phyloP scores from a whole-genome alignment of 2,329 filamentous ascomycete species.

The Colletotrichum tropicale region DNA sequence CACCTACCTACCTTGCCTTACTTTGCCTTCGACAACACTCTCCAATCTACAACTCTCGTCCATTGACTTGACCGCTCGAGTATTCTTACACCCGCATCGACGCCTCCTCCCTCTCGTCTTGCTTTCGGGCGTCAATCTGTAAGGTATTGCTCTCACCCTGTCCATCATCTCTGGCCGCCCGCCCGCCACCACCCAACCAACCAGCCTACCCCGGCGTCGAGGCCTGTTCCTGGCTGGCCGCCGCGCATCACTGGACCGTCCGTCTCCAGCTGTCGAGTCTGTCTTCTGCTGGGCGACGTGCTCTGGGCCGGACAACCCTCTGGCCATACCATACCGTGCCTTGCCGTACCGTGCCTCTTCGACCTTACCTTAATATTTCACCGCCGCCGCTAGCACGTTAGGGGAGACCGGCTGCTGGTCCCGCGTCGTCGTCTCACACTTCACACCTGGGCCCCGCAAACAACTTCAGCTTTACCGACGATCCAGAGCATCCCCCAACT shows the following conservation, averaged over 20 bases:
- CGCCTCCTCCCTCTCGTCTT: not conserved
- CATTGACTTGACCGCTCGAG: not conserved
- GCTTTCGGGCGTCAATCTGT: not conserved
- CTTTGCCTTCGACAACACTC: not conserved
- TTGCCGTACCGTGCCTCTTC: not conserved
- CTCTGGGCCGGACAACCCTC: conserved; percentile 6
- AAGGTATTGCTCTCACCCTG: not conserved
- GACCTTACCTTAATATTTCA: conserved; percentile 18
- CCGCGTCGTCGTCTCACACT: conserved; percentile 23
- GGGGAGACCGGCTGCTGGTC: conserved; percentile 20
- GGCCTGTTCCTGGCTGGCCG: conserved; percentile 17
- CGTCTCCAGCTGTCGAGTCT: conserved; percentile 16
- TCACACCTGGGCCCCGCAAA: conserved; percentile 24
- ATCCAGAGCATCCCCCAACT: conserved; percentile 13
- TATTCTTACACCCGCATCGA: not conserved
- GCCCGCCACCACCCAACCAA: not conserved
- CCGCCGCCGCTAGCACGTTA: conserved; percentile 21
- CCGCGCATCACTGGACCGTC: conserved; percentile 15
- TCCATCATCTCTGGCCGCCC: not conserved
- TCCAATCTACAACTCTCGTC: not conserved
- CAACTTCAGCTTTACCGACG: conserved; percentile 22
- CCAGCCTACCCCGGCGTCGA: not conserved
- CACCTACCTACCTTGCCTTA: not conserved
- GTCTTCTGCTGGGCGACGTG: not conserved
- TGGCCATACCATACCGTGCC: conserved; percentile 1